Conservation (phyloP, 1,284 basidiomycete genomes). For the Leccinum insolens region DNA sequence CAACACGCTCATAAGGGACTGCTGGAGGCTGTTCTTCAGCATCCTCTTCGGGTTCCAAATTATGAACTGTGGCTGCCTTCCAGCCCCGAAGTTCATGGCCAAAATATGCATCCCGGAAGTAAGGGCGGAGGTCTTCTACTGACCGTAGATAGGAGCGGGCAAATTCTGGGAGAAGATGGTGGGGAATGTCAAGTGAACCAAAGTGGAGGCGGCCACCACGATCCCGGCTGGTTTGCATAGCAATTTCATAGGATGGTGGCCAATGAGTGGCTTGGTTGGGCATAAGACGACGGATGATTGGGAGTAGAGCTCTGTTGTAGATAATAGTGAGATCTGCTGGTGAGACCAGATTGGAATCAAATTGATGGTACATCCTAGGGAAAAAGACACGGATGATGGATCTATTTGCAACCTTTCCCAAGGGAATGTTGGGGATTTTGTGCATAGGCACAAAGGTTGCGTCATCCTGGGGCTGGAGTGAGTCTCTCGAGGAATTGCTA, state of each 20-base stretch:
- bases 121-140: neutral
- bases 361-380: constrained; percentile 10
- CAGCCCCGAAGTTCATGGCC: constrained; percentile 16
- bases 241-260: constrained; percentile 4
- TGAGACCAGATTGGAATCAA: neutral
- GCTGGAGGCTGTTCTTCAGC: neutral
- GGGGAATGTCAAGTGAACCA: constrained; percentile 1
- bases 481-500: neutral
- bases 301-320: constrained; percentile 3
- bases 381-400: constrained; percentile 13
- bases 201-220: neutral
- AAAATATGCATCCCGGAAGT: constrained; percentile 17
- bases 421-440: constrained; percentile 11
- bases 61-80: constrained; percentile 11
- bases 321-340: neutral
- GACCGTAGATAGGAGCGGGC: neutral
- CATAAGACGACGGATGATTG: constrained; percentile 1
- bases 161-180: constrained; percentile 2
- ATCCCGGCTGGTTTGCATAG: neutral
- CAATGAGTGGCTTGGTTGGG: constrained; percentile 14
- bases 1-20: neutral
- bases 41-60: neutral
- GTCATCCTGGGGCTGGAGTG: neutral
- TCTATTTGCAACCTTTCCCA: constrained; percentile 14
- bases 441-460: constrained; percentile 13